These are phyloP conservation scores for Drosera capensis DNA, from an alignment of 148 eudicot species.

Conservation along the genomic window DNA sequence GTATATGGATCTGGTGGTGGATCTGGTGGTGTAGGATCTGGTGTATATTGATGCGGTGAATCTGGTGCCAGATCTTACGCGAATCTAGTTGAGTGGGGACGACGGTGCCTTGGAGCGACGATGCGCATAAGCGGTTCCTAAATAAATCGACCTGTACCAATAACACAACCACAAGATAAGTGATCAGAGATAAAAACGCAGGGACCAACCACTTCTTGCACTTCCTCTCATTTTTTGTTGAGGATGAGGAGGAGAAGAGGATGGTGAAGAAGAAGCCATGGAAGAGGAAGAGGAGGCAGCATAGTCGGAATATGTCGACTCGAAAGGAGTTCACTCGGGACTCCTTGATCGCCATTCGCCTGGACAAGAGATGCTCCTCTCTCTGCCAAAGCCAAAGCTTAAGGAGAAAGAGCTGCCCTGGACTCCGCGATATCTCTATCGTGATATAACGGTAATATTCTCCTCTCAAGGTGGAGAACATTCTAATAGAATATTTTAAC, in stretches of 20 bases:
- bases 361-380: constrained; percentile 45
- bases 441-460: no score
- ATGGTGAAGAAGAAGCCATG: constrained; percentile 23
- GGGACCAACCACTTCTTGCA: constrained; percentile 68
- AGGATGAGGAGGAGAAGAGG: constrained; percentile 47
- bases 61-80: no score
- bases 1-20: no score
- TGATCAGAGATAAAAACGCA: constrained; percentile 14
- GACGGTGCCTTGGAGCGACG: no score
- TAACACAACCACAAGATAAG: constrained; percentile 18
- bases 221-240: no score
- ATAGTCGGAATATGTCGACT: constrained; percentile 51
- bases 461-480: no score
- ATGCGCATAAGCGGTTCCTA: no score
- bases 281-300: constrained; percentile 47
- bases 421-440: constrained; percentile 60
- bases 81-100: no score
- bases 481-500: no score
- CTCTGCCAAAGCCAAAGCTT: constrained; percentile 92
- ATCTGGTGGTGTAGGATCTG: no score
- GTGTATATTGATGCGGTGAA: no score
- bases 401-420: constrained; percentile 72
- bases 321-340: constrained; percentile 23
- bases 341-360: constrained; percentile 31
- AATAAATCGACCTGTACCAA: constrained; percentile 45